Evolutionary conservation across 2,329 filamentous ascomycete genomes (phyloP), one percentile per base, ranked within the genome.

Genomic region (Beauveria medogensis): DNA sequence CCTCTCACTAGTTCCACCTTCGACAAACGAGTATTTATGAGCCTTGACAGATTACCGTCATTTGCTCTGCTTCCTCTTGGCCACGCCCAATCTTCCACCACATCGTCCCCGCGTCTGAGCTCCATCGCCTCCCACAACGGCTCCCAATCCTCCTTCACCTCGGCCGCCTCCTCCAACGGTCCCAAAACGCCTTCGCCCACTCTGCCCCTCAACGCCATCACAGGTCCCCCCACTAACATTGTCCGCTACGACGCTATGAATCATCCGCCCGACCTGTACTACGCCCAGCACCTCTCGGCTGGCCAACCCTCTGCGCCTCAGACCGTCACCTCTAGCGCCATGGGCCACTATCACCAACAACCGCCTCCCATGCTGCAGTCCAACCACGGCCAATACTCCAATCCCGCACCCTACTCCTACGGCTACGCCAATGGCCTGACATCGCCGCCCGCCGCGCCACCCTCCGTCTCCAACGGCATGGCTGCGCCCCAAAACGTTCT

Each of bases 251-350:
- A 74, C 71, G 77, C 79, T 75, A 96, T 97, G 92, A 96, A 96
- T 78, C 88, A 89, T 75, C 82, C 83, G 68, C 84, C 86, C 67
- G 93, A 96, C 69, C 90, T 95, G 87, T 94, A 96, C 74, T 92
- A 94, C 70, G 82, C 87, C 71, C 79, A 84, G 69, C 90, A 94
- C 75, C 87, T 95, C 80, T 89, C 90, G 68, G 84, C 87, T 66
- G 88, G 87, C 63, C 90, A 90, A 72, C 81, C 86, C 63, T 89
- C 89, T 69, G 81, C 86, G 62, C 87, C 90, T 10, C 89, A 92
- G 72, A 86, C 90, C 24, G 89, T 90, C 51, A 88, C 91, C 16
- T 90, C 91, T 0, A 80, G 86, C 62, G 82, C 80, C 56, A 82
- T 95, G 73, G 79, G 83, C 50, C 90, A 92, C 67, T 96, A 96